phyloP scores from a whole-genome alignment of 2,329 filamentous ascomycete genomes.

The Phialophora expanda region DNA sequence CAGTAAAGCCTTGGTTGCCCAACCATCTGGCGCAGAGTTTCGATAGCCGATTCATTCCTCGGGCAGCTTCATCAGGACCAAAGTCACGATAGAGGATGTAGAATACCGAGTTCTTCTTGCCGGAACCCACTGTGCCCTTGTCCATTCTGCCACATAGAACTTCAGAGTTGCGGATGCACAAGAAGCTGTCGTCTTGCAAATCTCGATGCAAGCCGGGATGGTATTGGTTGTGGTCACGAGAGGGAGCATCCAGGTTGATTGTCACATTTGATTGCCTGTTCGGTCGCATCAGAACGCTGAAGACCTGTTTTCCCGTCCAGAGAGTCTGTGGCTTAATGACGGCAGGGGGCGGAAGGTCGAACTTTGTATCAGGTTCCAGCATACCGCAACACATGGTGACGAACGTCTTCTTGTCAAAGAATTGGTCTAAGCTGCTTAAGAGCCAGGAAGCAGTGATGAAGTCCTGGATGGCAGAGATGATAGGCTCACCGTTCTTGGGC shows the following conservation, averaged over 20 bases:
- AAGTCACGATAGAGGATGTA: conserved; percentile 96
- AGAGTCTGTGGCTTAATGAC: conserved; percentile 82
- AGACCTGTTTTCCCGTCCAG: conserved; percentile 98
- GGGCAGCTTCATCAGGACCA: conserved; percentile 83
- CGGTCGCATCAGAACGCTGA: conserved; percentile 87
- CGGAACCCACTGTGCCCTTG: conserved; percentile 94
- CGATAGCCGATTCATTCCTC: conserved; percentile 90
- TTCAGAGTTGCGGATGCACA: conserved; percentile 94
- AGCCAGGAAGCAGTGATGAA: conserved; percentile 96
- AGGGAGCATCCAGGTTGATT: conserved; percentile 92
- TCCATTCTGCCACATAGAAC: conserved; percentile 98
- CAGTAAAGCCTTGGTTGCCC: conserved; percentile 91
- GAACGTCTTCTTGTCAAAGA: conserved; percentile 88
- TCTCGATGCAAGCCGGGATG: conserved; percentile 78
- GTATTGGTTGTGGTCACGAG: conserved; percentile 71
- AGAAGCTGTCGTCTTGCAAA: conserved; percentile 70
- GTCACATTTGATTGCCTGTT: conserved; percentile 81
- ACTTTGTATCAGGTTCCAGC: conserved; percentile 76
- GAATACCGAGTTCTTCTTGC: conserved; percentile 97
- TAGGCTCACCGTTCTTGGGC: conserved; percentile 95
- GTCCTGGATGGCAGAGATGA: conserved; percentile 98
- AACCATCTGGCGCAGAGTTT: conserved; percentile 88
- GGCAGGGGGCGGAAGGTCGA: conserved; percentile 85
- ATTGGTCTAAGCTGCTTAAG: conserved; percentile 88
- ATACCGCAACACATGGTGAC: conserved; percentile 91